Conservation (phyloP, 2,329 filamentous ascomycete genomes). For the Nemania sp. region DNA sequence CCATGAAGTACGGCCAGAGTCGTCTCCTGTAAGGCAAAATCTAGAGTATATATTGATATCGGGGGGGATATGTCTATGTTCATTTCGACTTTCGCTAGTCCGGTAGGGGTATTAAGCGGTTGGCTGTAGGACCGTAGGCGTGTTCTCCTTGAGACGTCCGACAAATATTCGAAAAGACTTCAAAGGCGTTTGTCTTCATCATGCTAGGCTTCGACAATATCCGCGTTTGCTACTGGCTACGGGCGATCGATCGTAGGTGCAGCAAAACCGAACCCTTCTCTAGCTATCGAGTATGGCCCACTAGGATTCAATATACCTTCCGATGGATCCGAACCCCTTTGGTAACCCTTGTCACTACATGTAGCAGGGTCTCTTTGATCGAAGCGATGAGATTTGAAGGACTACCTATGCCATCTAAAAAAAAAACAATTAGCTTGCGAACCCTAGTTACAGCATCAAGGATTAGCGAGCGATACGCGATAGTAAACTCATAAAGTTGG, state of each 20-base stretch:
- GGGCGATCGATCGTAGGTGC: not conserved
- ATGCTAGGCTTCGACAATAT: too few relatives aligned
- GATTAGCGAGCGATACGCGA: not conserved
- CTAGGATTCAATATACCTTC: not conserved
- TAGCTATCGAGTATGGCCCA: not conserved
- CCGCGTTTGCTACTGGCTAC: not conserved
- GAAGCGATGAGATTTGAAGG: not conserved
- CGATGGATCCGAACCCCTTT: not conserved
- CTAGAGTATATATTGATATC: too few relatives aligned
- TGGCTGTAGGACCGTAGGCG: not conserved
- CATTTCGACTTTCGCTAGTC: too few relatives aligned
- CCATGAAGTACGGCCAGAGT: too few relatives aligned
- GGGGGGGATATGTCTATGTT: too few relatives aligned
- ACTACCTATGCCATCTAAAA: not conserved
- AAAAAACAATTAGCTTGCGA: not conserved
- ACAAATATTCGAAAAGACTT: not conserved
- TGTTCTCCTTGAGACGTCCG: not conserved
- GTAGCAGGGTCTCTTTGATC: not conserved
- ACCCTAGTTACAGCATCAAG: not conserved
- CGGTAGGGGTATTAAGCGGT: not conserved
- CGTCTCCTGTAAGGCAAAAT: too few relatives aligned
- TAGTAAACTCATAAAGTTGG: too few relatives aligned
- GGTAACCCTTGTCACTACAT: not conserved
- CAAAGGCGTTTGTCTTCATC: not conserved
- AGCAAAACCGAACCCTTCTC: not conserved